Percentiles rank a stretch among this genome's conserved stretches.
phyloP scores from a whole-genome alignment of 2,329 filamentous ascomycete genomes.

The Trichoderma citrinoviride region DNA sequence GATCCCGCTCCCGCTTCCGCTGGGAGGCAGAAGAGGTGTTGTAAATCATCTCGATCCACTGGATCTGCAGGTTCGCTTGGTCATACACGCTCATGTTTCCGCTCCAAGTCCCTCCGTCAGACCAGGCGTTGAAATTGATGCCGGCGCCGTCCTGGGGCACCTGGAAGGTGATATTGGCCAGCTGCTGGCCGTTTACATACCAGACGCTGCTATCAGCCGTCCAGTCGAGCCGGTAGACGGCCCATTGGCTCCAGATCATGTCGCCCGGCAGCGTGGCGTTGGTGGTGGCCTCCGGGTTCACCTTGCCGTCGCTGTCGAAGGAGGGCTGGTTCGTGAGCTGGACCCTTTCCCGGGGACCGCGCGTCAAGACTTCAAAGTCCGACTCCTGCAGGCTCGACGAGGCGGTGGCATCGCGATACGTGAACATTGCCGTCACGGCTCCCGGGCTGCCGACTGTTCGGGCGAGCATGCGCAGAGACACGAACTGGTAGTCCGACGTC shows the following conservation, averaged over 20 bases:
- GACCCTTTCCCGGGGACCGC: constrained; percentile 42
- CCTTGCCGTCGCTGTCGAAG: constrained; percentile 44
- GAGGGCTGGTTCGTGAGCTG: constrained; percentile 62
- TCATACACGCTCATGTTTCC: constrained; percentile 54
- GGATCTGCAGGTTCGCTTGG: constrained; percentile 55
- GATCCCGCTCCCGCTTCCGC: neutral
- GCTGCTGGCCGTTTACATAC: constrained; percentile 52
- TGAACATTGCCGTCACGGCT: constrained; percentile 54
- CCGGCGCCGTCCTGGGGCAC: constrained; percentile 52
- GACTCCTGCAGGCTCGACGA: constrained; percentile 46
- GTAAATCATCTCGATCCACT: constrained; percentile 62
- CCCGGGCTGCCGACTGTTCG: constrained; percentile 48
- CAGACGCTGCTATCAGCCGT: constrained; percentile 51
- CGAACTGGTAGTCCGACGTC: constrained; percentile 30
- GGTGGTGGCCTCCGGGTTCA: constrained; percentile 46
- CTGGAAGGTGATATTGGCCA: constrained; percentile 54
- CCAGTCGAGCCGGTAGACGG: constrained; percentile 61
- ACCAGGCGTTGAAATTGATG: constrained; percentile 60
- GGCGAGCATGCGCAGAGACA: constrained; percentile 49
- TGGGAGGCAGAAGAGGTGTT: constrained; percentile 37
- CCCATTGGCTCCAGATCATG: constrained; percentile 53
- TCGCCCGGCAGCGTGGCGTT: constrained; percentile 47
- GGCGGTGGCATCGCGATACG: constrained; percentile 42
- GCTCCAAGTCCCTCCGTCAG: constrained; percentile 58
- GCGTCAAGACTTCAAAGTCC: constrained; percentile 53